phyloP scores from a whole-genome alignment of 2,329 filamentous ascomycete species.

The Scleromitrula shiraiana region DNA sequence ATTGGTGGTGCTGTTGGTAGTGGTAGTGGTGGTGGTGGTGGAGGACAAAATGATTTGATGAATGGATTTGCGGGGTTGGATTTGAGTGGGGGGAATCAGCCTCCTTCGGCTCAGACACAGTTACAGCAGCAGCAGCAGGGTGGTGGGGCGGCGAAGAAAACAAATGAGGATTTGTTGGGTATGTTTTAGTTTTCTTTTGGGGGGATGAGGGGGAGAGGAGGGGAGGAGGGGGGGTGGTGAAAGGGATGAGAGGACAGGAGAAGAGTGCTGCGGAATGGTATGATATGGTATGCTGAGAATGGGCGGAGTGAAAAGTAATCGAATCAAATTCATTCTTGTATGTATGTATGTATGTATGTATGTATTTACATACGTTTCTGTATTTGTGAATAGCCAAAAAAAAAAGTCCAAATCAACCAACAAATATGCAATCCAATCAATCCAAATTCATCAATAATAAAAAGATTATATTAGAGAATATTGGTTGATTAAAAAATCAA shows the following conservation, averaged over 20 bases:
- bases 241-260: background rate
- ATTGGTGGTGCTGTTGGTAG: constrained; percentile 24
- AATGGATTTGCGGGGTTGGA: constrained; percentile 80
- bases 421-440: no score
- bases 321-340: no score
- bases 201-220: background rate
- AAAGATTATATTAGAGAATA: no score
- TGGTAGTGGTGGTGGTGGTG: constrained; percentile 12
- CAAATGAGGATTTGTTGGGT: constrained; percentile 50
- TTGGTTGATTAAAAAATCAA: no score
- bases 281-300: no score
- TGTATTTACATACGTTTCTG: constrained; percentile 2
- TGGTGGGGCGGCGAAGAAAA: constrained; percentile 38
- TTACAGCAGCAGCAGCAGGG: constrained; percentile 32
- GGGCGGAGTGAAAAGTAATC: no score
- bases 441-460: no score
- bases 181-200: constrained; percentile 37
- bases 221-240: no score
- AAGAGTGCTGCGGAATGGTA: background rate
- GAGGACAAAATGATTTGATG: constrained; percentile 38
- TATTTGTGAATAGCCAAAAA: no score
- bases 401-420: no score
- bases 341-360: constrained; percentile 3
- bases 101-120: constrained; percentile 57
- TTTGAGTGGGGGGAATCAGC: constrained; percentile 56